Evolutionary conservation across 495 filamentous ascomycete genomes (phyloP).

Genomic region (Penicillium nucicola): DNA sequence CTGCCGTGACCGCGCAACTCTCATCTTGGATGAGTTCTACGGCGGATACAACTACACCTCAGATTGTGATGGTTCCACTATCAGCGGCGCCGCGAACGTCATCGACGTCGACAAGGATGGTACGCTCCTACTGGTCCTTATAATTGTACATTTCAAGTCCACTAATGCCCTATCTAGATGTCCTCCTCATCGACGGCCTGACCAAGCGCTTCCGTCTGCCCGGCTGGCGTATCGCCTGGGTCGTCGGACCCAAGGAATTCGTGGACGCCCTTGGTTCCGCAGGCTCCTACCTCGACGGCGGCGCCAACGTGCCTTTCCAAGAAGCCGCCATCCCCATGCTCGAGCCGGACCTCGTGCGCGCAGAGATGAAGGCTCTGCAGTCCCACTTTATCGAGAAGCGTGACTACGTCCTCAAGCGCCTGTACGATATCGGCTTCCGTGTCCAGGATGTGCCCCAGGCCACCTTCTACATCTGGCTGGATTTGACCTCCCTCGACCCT

Average conservation of each 20-base stretch:
- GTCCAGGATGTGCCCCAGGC: conserved; percentile 76
- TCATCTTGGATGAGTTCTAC: conserved; percentile 97
- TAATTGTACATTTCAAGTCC: conserved; percentile 18
- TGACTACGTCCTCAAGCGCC: conserved; percentile 78
- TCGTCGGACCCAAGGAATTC: conserved; percentile 94
- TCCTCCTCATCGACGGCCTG: conserved; percentile 91
- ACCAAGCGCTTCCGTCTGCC: conserved; percentile 96
- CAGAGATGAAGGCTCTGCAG: conserved; percentile 90
- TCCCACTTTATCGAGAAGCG: conserved; percentile 83
- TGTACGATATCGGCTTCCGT: conserved; percentile 80
- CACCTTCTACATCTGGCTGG: conserved; percentile 90
- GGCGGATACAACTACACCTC: conserved; percentile 92
- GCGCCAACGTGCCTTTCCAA: conserved; percentile 93
- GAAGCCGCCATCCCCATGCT: conserved; percentile 92
- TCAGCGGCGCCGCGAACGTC: conserved; percentile 84
- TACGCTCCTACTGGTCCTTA: conserved; percentile 13
- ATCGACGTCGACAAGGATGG: conserved; percentile 64
- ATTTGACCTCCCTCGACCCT: conserved; percentile 51
- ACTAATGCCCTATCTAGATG: conserved; percentile 43
- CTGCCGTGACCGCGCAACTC: conserved; percentile 81
- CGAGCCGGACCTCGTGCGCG: conserved; percentile 70
- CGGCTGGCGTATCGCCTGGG: conserved; percentile 96
- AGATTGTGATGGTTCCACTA: conserved; percentile 82
- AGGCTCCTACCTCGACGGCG: conserved; percentile 93
- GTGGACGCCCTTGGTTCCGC: conserved; percentile 91